Conservation (phyloP, 805 yeast species). For the Isabelozyma pseudorhagii region DNA sequence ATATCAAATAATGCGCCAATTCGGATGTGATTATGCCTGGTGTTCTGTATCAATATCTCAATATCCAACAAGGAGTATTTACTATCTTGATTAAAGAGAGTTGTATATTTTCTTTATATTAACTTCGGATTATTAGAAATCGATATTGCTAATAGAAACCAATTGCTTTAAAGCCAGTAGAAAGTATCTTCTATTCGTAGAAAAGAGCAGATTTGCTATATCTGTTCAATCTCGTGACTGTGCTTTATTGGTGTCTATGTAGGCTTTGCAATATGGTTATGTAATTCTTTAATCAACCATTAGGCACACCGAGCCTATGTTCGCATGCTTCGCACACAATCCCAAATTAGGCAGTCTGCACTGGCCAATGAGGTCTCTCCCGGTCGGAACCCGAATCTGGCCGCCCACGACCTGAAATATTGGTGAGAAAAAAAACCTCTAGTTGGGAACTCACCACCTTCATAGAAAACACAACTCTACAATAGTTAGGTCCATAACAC, state of each 20-base stretch:
- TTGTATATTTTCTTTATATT: too few species aligned
- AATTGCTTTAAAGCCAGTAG: too few species aligned
- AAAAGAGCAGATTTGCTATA: too few species aligned
- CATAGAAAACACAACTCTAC: constrained; percentile 6
- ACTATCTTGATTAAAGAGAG: too few species aligned
- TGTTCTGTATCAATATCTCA: too few species aligned
- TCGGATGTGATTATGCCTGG: too few species aligned
- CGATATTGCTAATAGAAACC: neutral
- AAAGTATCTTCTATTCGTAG: too few species aligned
- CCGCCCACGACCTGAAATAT: neutral
- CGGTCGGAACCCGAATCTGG: neutral
- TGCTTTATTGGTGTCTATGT: too few species aligned
- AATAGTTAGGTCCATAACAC: neutral
- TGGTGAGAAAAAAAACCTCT: neutral
- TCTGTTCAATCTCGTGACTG: too few species aligned
- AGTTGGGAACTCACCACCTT: constrained; percentile 5
- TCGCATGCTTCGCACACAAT: neutral
- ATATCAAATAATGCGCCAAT: too few species aligned
- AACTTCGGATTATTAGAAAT: neutral
- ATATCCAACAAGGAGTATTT: too few species aligned
- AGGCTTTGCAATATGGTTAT: too few species aligned
- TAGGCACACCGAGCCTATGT: neutral
- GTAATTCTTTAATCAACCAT: neutral
- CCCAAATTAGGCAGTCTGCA: neutral
- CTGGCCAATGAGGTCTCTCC: neutral